Base-by-base conservation (phyloP, 495 filamentous ascomycete species). In the Cenococcum geophilum region DNA sequence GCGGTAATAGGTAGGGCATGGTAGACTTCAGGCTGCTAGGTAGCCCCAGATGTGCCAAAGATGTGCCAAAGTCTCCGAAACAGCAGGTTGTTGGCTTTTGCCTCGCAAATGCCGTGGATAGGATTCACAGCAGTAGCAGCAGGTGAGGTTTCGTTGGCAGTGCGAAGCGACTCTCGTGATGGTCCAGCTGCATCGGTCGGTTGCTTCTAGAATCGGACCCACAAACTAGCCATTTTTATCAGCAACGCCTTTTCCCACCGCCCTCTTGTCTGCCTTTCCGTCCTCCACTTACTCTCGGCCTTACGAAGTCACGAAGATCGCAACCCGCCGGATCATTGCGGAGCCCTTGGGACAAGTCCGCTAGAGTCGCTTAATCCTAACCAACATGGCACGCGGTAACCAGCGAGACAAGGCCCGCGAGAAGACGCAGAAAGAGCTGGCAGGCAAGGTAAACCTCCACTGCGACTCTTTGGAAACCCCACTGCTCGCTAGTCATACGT, bases 341-440 rank as follows among this genome's bases (percentile, higher is more conserved):
- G 21, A 51, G 11, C 11, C 23, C 49, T 27, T 52, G 14, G 14
- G 8, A 32, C 18, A 52, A 32, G 14, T 52, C n/a, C 27, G 27
- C 27, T 32, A 32, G 27, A 32, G 21, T 32, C 21, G 49, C 49
- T 32, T 52, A 52, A 23, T 52, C 49, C 32, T 20, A 16, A 54
- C 12, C 50, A 61, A 40, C 34, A 96, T 96, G 91, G 84, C 91
- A 60, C 88, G 91, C 72, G 91, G 91, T 65, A 97, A 97, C 72
- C 91, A 97, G 80, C 84, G 91, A 70, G 91, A 96, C 57, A 88
- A 88, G 74, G 89, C 87, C 69, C 88, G 91, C 60, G 87, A 88
- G 75, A 91, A 90, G 76, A 86, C 80, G 69, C 81, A 83, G 72
- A 89, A 92, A 79, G 83, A 83, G 71, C 70, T 77, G 53, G 76